Evolutionary conservation across 495 filamentous ascomycete species (phyloP).

Genomic region (Penicillium canescens): DNA sequence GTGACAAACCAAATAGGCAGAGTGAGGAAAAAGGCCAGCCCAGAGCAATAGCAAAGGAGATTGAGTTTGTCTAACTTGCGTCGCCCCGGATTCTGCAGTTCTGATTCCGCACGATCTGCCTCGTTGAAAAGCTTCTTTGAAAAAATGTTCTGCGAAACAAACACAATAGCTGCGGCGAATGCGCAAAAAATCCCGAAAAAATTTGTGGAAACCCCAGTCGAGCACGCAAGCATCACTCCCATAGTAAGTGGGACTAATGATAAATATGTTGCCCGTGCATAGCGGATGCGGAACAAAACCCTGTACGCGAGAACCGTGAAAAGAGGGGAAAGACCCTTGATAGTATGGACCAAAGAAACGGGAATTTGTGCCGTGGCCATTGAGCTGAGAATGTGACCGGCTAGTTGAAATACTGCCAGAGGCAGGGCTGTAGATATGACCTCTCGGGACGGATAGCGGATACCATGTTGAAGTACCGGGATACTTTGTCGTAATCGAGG

Average conservation of each 20-base stretch:
- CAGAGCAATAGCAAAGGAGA: constrained; percentile 92
- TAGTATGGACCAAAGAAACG: constrained; percentile 95
- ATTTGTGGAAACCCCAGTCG: constrained; percentile 82
- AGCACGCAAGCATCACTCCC: constrained; percentile 94
- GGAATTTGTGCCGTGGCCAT: constrained; percentile 93
- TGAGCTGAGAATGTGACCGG: constrained; percentile 88
- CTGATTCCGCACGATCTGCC: constrained; percentile 75
- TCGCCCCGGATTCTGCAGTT: constrained; percentile 53
- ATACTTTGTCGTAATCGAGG: constrained; percentile 65
- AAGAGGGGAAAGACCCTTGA: constrained; percentile 97
- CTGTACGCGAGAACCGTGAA: constrained; percentile 96
- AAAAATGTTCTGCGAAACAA: constrained; percentile 98
- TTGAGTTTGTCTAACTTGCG: constrained; percentile 96
- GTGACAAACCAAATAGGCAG: constrained; percentile 92
- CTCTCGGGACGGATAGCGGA: constrained; percentile 77
- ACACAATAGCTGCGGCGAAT: constrained; percentile 83
- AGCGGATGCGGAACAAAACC: constrained; percentile 81
- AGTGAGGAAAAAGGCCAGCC: constrained; percentile 85
- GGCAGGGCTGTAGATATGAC: constrained; percentile 87
- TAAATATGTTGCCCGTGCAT: constrained; percentile 84
- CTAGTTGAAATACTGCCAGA: constrained; percentile 88
- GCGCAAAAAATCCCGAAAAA: constrained; percentile 86
- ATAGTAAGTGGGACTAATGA: constrained; percentile 89
- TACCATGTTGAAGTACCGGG: constrained; percentile 78
- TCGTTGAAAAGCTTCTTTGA: constrained; percentile 99